phyloP scores from a whole-genome alignment of 2,329 filamentous ascomycete species.

The Sporothrix sp. region DNA sequence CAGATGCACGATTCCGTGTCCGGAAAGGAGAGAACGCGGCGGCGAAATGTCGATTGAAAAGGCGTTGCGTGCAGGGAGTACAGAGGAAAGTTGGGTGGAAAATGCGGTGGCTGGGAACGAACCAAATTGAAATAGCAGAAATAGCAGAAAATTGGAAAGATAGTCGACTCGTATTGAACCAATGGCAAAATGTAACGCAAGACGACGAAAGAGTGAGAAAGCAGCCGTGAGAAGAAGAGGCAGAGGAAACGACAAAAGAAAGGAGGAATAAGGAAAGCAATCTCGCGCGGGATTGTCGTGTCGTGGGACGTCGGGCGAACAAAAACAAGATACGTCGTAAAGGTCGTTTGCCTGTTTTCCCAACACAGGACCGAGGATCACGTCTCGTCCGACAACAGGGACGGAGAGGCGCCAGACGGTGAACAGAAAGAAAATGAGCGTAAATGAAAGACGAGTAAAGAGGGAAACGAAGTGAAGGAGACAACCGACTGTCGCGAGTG shows the following conservation, averaged over 20 bases:
- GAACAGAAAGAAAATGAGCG: conserved; percentile 1
- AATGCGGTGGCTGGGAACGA: conserved; percentile 18
- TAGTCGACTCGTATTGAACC: neutral
- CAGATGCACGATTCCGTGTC: no score
- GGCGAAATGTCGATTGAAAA: conserved; percentile 8
- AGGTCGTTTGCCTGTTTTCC: neutral
- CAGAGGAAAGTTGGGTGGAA: conserved; percentile 4
- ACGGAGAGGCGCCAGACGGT: neutral
- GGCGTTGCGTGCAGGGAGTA: conserved; percentile 5
- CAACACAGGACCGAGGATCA: neutral
- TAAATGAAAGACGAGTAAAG: conserved; percentile 3
- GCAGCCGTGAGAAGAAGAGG: neutral
- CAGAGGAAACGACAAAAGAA: neutral
- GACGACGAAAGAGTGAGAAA: neutral
- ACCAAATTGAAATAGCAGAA: conserved; percentile 4
- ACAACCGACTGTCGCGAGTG: neutral
- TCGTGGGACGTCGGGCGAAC: neutral
- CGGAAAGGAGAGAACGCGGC: no score
- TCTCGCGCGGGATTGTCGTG: neutral
- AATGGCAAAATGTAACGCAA: neutral
- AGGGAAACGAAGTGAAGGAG: conserved; percentile 3
- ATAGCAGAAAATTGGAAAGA: conserved; percentile 1
- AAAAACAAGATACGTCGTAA: neutral
- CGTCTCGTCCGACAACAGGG: neutral
- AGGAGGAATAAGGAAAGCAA: neutral